Conservation (phyloP, 164 flowering plant genomes). For the Berberis thunbergii region DNA sequence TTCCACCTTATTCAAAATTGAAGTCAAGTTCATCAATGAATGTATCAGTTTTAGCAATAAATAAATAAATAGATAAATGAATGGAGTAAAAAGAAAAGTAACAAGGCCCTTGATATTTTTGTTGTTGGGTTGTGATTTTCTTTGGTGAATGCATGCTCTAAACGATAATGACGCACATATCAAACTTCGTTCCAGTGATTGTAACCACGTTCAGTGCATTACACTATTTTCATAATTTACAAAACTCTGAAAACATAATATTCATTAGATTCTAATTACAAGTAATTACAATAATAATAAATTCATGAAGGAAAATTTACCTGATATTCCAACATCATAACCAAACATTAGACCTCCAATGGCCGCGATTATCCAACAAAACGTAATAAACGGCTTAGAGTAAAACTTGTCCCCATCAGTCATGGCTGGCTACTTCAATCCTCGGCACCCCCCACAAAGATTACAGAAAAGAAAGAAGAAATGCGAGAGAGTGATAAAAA, state of each 20-base stretch:
- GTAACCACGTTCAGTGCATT: too few species aligned
- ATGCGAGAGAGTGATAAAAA: neutral
- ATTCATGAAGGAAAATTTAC: constrained; percentile 2
- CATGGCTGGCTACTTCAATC: neutral
- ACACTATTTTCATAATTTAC: neutral
- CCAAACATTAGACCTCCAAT: constrained; percentile 21
- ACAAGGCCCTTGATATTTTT: too few species aligned
- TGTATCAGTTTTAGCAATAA: too few species aligned
- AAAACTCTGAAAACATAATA: neutral
- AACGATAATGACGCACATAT: neutral
- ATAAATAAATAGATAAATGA: too few species aligned
- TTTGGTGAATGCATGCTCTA: too few species aligned
- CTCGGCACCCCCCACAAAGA: too few species aligned
- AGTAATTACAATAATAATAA: neutral
- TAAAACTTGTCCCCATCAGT: neutral
- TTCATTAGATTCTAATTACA: neutral
- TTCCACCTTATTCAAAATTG: too few species aligned
- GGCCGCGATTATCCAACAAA: constrained; percentile 11
- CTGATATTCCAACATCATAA: constrained; percentile 21
- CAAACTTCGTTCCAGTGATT: too few species aligned
- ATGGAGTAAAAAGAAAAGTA: too few species aligned
- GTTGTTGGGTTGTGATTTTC: too few species aligned
- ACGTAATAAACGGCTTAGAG: constrained; percentile 3
- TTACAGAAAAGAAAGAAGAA: neutral
- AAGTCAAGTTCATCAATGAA: too few species aligned